Conservation (phyloP, 2,329 filamentous ascomycete species). For the Phaeosphaeria sp. region DNA sequence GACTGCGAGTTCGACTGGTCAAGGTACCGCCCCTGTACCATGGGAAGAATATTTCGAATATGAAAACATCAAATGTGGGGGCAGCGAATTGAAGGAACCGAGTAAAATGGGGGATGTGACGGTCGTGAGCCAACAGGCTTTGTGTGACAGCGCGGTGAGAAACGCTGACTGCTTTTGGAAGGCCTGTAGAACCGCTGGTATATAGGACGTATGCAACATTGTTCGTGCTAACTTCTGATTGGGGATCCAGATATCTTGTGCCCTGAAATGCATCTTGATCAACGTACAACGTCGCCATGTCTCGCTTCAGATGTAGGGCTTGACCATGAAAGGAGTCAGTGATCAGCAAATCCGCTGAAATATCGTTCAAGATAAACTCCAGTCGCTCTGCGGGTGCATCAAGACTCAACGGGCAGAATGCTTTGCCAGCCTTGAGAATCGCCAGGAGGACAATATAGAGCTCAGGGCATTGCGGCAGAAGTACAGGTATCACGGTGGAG, state of each 20-base stretch:
- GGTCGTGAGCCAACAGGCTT: slow-evolving; percentile 80
- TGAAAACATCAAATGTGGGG: slow-evolving; percentile 91
- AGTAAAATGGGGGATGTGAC: slow-evolving; percentile 75
- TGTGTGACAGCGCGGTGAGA: slow-evolving; percentile 83
- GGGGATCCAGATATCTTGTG: slow-evolving; percentile 22
- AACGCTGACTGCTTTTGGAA: slow-evolving; percentile 85
- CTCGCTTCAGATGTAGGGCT: slow-evolving; percentile 45
- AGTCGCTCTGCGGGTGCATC: slow-evolving; percentile 80
- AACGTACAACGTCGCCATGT: slow-evolving; percentile 50
- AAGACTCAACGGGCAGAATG: slow-evolving; percentile 83
- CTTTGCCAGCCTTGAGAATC: slow-evolving; percentile 79
- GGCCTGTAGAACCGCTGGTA: slow-evolving; percentile 87
- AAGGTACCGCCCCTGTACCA: slow-evolving; percentile 76
- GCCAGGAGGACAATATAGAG: slow-evolving; percentile 81
- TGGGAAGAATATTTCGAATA: slow-evolving; percentile 95
- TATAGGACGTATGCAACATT: slow-evolving; percentile 88
- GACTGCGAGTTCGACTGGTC: slow-evolving; percentile 71
- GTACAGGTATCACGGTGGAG: slow-evolving; percentile 70
- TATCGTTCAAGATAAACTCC: slow-evolving; percentile 80
- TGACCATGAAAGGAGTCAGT: slow-evolving; percentile 61
- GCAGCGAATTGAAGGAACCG: slow-evolving; percentile 92
- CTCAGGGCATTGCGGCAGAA: slow-evolving; percentile 77
- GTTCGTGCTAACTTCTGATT: slow-evolving; percentile 23
- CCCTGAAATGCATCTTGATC: slow-evolving; percentile 45
- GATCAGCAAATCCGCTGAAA: slow-evolving; percentile 72